Evolutionary conservation across 2,329 filamentous ascomycete species (phyloP), one percentile per base, ranked within the genome.

Genomic region (Didymella pomorum): DNA sequence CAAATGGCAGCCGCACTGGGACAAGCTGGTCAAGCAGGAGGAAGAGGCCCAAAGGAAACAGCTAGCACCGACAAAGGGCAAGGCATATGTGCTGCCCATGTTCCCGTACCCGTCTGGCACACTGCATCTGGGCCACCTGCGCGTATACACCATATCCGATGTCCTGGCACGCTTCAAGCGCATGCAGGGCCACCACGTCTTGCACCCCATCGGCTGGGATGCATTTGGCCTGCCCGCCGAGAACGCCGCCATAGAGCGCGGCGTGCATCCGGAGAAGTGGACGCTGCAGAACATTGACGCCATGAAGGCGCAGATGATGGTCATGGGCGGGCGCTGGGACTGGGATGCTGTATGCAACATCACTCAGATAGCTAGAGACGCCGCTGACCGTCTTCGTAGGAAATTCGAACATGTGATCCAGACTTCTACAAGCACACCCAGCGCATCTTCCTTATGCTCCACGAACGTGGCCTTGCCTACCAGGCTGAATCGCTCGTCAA

Each of bases 171-270:
- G 93, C 52, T 96, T 89, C 72, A 86, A 88, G 68, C 84, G 84
- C 25, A 87, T 96, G 79, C 87, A 88, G 66, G 92, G 92, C 16
- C 83, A 87, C 65, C 79, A 90, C 54, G 91, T 96, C 29, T 78
- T 96, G 52, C 86, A 96, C 63, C 92, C 93, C n/a, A 96, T 96
- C 84, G 93, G 93, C 11, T 97, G 93, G 92, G 93, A 97, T 81
- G 91, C 92, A 5, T 96, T 97, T 78, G 93, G 93, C 2, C 80
- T 97, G 55, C 93, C 93, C 11, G 93, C 93, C 42, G 93, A 97
- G 77, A 97, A 97, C 79, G 93, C 93, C 18, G 93, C 93, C 9
- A 90, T 96, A 56, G 91, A 96, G 77, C 82, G 89, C 61, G 91
- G 91, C 12, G 83, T 94, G 60, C 86, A 91, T 70, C 92, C 93